Conservation (phyloP, 2,329 filamentous ascomycete species). For the Xenosphaeropsis pyriputrescens region DNA sequence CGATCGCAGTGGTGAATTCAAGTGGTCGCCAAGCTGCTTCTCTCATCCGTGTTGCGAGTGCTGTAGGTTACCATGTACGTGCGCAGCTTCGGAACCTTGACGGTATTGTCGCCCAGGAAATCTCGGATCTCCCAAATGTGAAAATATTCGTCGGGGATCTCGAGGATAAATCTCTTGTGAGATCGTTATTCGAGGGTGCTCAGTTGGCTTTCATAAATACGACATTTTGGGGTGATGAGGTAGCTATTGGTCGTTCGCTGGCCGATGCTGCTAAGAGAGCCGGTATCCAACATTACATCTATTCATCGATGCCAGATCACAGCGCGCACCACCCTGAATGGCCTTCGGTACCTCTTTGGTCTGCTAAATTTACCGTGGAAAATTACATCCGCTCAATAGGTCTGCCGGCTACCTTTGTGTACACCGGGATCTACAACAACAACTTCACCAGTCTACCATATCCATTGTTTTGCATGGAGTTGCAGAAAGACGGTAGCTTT, state of each 20-base stretch:
- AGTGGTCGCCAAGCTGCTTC: constrained; percentile 92
- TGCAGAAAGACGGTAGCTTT: constrained; percentile 74
- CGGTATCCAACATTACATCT: constrained; percentile 81
- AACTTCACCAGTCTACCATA: constrained; percentile 92
- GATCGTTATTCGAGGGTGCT: constrained; percentile 66
- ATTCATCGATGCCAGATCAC: constrained; percentile 95
- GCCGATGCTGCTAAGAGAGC: constrained; percentile 80
- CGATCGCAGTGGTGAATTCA: constrained; percentile 88
- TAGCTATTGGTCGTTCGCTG: constrained; percentile 74
- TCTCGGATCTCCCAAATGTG: constrained; percentile 65
- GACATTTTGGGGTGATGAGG: constrained; percentile 90
- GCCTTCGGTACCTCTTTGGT: constrained; percentile 82
- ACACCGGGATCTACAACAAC: constrained; percentile 97
- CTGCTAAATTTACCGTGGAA: constrained; percentile 83
- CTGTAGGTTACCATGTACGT: constrained; percentile 84
- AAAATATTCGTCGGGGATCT: constrained; percentile 50
- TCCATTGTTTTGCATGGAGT: constrained; percentile 89
- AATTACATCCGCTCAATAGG: constrained; percentile 66
- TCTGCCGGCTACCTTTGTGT: constrained; percentile 81
- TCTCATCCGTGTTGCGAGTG: constrained; percentile 83
- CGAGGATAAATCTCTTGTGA: constrained; percentile 52
- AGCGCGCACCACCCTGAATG: constrained; percentile 60
- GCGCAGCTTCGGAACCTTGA: constrained; percentile 82
- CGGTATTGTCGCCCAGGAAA: constrained; percentile 77
- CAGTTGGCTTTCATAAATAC: constrained; percentile 96